Evolutionary conservation across 306 rosid species (phyloP).

Genomic region (Argentina anserina): DNA sequence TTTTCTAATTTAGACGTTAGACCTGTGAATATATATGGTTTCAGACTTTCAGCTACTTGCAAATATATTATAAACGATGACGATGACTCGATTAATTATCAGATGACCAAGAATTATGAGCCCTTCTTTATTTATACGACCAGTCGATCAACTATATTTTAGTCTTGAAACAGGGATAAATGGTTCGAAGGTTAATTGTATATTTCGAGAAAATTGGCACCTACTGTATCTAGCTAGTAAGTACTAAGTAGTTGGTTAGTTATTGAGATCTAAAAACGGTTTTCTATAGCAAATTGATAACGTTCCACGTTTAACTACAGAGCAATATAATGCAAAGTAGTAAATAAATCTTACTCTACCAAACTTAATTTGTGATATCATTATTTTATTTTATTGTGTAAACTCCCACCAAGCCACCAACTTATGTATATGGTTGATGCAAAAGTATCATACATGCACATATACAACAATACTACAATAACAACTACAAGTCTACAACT

Average conservation of each 20-base stretch:
- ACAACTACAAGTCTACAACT: too few species aligned
- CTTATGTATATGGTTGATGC: not conserved
- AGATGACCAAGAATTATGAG: not conserved
- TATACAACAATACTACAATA: not conserved
- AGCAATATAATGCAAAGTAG: not conserved
- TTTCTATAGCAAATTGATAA: too few species aligned
- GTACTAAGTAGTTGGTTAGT: too few species aligned
- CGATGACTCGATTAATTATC: too few species aligned
- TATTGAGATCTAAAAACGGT: too few species aligned
- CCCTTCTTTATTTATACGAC: not conserved
- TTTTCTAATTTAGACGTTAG: too few species aligned
- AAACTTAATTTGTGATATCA: not conserved
- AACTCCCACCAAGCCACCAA: slow-evolving; percentile 4
- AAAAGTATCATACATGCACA: not conserved
- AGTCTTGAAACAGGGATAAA: not conserved
- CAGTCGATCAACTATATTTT: not conserved
- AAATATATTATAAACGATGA: too few species aligned
- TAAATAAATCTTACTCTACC: not conserved
- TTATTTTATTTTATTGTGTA: not conserved
- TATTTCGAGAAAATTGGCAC: not conserved
- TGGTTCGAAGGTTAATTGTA: not conserved
- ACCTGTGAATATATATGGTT: too few species aligned
- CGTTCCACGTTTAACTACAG: too few species aligned
- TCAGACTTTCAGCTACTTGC: too few species aligned
- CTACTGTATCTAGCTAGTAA: not conserved